Evolutionary conservation across 768 basidiomycete genomes (phyloP).

Genomic region (Lentinula boryana): DNA sequence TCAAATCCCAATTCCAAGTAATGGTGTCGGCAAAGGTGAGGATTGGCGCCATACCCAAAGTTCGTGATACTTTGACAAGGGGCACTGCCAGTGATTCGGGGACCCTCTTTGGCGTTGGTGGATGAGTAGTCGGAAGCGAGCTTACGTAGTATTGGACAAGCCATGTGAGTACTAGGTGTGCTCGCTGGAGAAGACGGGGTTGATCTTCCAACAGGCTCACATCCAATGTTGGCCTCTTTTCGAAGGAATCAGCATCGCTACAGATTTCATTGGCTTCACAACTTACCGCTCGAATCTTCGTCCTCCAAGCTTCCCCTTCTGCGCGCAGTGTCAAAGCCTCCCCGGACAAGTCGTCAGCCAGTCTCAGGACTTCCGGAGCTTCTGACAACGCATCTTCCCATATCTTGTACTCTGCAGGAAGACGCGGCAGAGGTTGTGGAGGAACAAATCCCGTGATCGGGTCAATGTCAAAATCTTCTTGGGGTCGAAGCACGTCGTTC

Average conservation of each 20-base stretch:
- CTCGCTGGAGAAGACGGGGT: conserved; percentile 66
- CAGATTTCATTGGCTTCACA: conserved; percentile 4
- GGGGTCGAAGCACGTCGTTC: conserved; percentile 26
- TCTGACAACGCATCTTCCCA: conserved; percentile 69
- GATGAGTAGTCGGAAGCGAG: conserved; percentile 47
- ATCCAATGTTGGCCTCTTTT: conserved; percentile 68
- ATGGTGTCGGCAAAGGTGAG: conserved; percentile 96
- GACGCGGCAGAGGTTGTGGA: conserved; percentile 46
- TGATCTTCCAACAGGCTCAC: conserved; percentile 46
- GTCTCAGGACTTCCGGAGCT: conserved; percentile 46
- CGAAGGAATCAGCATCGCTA: conserved; percentile 1
- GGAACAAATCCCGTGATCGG: conserved; percentile 83
- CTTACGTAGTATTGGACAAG: conserved; percentile 89
- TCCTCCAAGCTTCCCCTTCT: conserved; percentile 66
- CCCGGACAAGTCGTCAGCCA: conserved; percentile 51
- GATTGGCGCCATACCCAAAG: conserved; percentile 85
- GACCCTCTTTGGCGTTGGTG: conserved; percentile 42
- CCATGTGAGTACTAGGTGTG: conserved; percentile 86
- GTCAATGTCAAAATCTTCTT: conserved; percentile 50
- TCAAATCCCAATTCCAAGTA: conserved; percentile 81
- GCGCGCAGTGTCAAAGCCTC: conserved; percentile 41
- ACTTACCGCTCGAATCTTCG: conserved; percentile 44
- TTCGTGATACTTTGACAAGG: conserved; percentile 65
- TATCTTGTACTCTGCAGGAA: conserved; percentile 45
- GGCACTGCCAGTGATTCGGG: conserved; percentile 78